Evolutionary conservation across 176 grass and related monocot species (phyloP).

Genomic region (Typha latifolia): DNA sequence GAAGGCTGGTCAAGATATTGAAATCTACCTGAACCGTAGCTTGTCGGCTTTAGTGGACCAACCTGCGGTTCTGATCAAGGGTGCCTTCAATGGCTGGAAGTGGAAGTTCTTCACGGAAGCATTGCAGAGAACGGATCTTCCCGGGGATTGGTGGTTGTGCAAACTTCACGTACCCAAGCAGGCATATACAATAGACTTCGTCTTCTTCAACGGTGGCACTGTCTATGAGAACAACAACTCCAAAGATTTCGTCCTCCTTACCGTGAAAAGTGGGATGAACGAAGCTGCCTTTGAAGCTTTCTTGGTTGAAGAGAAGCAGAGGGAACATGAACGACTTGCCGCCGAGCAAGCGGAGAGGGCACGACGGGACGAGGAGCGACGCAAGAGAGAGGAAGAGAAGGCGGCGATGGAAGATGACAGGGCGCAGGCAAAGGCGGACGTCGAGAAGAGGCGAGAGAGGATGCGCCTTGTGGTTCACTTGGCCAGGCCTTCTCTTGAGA

Average conservation of each 20-base stretch:
- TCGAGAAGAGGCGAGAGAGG: slow-evolving; percentile 45
- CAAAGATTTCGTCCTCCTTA: slow-evolving; percentile 56
- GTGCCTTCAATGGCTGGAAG: slow-evolving; percentile 86
- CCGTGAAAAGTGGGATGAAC: slow-evolving; percentile 56
- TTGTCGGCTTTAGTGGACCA: slow-evolving; percentile 50
- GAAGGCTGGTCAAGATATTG: slow-evolving; percentile 37
- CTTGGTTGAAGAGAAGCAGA: slow-evolving; percentile 60
- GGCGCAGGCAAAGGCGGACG: slow-evolving; percentile 51
- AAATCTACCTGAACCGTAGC: slow-evolving; percentile 60
- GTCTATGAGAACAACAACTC: slow-evolving; percentile 80
- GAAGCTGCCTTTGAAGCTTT: slow-evolving; percentile 70
- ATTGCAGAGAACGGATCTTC: slow-evolving; percentile 54
- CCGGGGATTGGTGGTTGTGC: slow-evolving; percentile 84
- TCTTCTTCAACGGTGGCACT: slow-evolving; percentile 67
- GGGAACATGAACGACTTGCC: slow-evolving; percentile 55
- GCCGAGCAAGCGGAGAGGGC: slow-evolving; percentile 73
- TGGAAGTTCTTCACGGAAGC: slow-evolving; percentile 76
- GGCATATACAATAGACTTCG: slow-evolving; percentile 87
- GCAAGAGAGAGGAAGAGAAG: slow-evolving; percentile 50
- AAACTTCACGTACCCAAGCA: slow-evolving; percentile 82
- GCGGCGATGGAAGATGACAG: slow-evolving; percentile 44
- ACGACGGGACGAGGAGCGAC: slow-evolving; percentile 49
- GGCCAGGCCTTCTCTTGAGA: slow-evolving; percentile 30
- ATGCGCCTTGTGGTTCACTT: slow-evolving; percentile 34
- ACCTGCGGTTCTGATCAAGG: slow-evolving; percentile 59